Percentiles rank a stretch among this genome's conserved stretches.
These are phyloP conservation scores for Rosellinia necatrix DNA, from an alignment of 2,329 filamentous ascomycete species.

Conservation along the genomic window DNA sequence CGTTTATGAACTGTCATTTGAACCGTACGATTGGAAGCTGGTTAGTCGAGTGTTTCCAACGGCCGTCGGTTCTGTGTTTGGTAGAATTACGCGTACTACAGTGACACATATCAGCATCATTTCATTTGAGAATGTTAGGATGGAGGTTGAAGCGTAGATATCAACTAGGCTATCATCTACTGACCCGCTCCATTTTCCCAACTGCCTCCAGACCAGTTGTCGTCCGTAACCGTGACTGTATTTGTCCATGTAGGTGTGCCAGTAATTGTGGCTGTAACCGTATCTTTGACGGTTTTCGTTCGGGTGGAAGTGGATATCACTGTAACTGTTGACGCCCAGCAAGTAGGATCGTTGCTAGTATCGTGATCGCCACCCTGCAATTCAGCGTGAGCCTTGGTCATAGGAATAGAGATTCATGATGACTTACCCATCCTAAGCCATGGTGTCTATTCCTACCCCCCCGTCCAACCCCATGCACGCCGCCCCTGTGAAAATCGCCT, in stretches of 20 bases:
- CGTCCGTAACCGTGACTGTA: conserved; percentile 2
- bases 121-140: neutral
- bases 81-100: conserved; percentile 22
- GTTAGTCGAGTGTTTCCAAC: neutral
- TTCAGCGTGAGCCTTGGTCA: neutral
- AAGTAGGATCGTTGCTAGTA: neutral
- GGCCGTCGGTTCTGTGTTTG: neutral
- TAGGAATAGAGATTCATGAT: too few relatives aligned
- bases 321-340: conserved; percentile 5
- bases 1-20: neutral
- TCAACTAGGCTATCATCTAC: conserved; percentile 16
- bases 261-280: conserved; percentile 3
- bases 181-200: conserved; percentile 18
- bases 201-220: neutral
- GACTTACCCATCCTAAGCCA: neutral
- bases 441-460: too few relatives aligned
- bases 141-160: conserved; percentile 7
- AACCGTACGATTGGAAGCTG: neutral
- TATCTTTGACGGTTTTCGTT: conserved; percentile 2
- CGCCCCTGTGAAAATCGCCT: too few relatives aligned
- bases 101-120: conserved; percentile 19
- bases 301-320: conserved; percentile 2
- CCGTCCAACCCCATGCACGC: too few relatives aligned
- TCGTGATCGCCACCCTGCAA: neutral
- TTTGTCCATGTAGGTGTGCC: neutral